Percentiles rank a stretch among this genome's conserved stretches.
Evolutionary conservation across 805 yeast species (phyloP).

Genomic region (Pichia kluyveri): DNA sequence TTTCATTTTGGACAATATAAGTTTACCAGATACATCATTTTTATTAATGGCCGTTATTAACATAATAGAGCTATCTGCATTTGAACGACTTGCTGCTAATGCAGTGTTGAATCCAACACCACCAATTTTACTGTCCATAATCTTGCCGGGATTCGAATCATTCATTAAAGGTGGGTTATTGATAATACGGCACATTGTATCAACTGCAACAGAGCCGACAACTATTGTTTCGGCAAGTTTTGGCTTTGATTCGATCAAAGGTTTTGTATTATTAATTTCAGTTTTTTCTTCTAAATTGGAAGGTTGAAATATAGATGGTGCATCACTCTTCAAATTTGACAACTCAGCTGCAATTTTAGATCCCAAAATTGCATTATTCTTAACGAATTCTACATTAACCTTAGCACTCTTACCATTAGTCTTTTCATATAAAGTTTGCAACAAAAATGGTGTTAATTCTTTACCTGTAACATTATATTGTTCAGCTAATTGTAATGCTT

Average conservation of each 20-base stretch:
- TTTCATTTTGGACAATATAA: conserved; percentile 27
- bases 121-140: conserved; percentile 49
- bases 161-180: conserved; percentile 22
- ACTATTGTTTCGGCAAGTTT: conserved; percentile 30
- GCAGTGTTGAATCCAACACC: conserved; percentile 83
- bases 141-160: conserved; percentile 69
- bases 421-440: conserved; percentile 52
- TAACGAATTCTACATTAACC: conserved; percentile 66
- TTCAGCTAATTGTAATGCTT: conserved; percentile 51
- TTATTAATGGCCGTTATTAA: conserved; percentile 51
- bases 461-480: conserved; percentile 53
- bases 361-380: conserved; percentile 65
- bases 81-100: conserved; percentile 32
- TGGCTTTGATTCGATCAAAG: not conserved
- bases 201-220: conserved; percentile 73
- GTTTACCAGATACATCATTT: conserved; percentile 43
- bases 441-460: conserved; percentile 68
- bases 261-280: no score
- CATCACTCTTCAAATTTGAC: conserved; percentile 24
- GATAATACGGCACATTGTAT: conserved; percentile 46
- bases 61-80: conserved; percentile 23
- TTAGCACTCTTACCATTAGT: conserved; percentile 64
- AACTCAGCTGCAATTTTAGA: conserved; percentile 56
- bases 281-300: not conserved
- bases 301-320: not conserved